Percentiles rank a stretch among this genome's conserved stretches.
phyloP scores from a whole-genome alignment of 2,329 filamentous ascomycete species.

The Neonectria ditissima region DNA sequence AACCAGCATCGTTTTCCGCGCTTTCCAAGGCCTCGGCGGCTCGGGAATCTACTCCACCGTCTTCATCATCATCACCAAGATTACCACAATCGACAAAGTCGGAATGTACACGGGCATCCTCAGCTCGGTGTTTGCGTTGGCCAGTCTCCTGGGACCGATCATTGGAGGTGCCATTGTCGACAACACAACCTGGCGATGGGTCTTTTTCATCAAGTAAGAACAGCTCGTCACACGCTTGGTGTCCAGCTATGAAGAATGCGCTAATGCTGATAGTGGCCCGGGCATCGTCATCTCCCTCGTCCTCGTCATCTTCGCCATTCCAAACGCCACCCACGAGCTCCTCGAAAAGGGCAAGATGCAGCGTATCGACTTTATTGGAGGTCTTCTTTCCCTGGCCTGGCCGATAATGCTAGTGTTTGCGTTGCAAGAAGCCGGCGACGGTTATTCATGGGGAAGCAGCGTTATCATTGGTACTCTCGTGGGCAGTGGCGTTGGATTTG shows the following conservation, averaged over 20 bases:
- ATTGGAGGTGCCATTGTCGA: background rate
- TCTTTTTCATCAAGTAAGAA: too few relatives aligned
- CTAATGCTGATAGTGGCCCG: background rate
- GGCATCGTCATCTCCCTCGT: background rate
- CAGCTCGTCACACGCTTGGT: background rate
- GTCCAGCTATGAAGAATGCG: too few relatives aligned
- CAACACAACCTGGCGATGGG: too few relatives aligned
- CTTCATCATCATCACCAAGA: slow-evolving; percentile 14
- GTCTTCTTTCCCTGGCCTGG: too few relatives aligned
- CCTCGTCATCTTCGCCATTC: background rate
- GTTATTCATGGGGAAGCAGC: too few relatives aligned
- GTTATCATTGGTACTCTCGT: too few relatives aligned
- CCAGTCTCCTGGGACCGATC: background rate
- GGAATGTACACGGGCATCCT: slow-evolving; percentile 13
- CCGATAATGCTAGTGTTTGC: too few relatives aligned
- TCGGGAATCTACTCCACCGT: slow-evolving; percentile 13
- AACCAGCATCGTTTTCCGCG: slow-evolving; percentile 4
- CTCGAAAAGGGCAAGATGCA: too few relatives aligned
- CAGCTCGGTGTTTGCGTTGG: slow-evolving; percentile 14
- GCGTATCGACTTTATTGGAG: too few relatives aligned
- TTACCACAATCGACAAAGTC: slow-evolving; percentile 10
- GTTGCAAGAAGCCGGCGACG: too few relatives aligned
- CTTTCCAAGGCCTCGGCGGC: slow-evolving; percentile 13
- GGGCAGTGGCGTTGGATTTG: too few relatives aligned
- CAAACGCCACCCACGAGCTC: background rate